Evolutionary conservation across 148 eudicot species (phyloP).

Genomic region (Nyssa sinensis): DNA sequence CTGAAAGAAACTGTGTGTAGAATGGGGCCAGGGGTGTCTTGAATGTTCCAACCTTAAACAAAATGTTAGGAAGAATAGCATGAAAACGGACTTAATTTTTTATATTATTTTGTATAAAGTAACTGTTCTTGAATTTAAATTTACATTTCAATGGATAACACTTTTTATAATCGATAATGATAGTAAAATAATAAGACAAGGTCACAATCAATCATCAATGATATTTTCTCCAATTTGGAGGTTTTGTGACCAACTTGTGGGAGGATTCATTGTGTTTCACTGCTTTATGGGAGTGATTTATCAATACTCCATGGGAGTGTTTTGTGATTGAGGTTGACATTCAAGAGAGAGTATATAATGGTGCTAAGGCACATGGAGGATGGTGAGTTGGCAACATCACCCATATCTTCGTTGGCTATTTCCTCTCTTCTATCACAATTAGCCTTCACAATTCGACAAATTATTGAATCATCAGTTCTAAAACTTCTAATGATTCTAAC

Average conservation of each 20-base stretch:
- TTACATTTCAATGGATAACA: not conserved
- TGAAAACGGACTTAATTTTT: no score
- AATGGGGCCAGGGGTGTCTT: not conserved
- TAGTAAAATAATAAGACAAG: no score
- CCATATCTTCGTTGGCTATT: not conserved
- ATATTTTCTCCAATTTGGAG: not conserved
- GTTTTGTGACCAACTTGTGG: not conserved
- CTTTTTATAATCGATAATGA: no score
- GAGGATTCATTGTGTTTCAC: not conserved
- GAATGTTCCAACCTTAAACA: no score
- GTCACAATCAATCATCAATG: not conserved
- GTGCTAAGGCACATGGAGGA: not conserved
- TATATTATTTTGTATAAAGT: no score
- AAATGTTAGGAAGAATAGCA: no score
- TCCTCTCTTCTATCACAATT: no score
- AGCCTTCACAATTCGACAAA: no score
- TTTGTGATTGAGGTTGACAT: not conserved
- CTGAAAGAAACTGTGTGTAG: not conserved
- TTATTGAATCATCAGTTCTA: no score
- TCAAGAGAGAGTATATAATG: not conserved
- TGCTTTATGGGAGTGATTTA: not conserved
- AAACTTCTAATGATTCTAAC: no score
- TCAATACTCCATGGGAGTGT: no score
- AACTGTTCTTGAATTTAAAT: no score
- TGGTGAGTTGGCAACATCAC: not conserved